A percentile compares a stretch with the other conserved stretches of the same genome.
These are phyloP conservation scores for Exophiala alcalophila DNA, from an alignment of 2,329 filamentous ascomycete genomes.

Conservation along the genomic window DNA sequence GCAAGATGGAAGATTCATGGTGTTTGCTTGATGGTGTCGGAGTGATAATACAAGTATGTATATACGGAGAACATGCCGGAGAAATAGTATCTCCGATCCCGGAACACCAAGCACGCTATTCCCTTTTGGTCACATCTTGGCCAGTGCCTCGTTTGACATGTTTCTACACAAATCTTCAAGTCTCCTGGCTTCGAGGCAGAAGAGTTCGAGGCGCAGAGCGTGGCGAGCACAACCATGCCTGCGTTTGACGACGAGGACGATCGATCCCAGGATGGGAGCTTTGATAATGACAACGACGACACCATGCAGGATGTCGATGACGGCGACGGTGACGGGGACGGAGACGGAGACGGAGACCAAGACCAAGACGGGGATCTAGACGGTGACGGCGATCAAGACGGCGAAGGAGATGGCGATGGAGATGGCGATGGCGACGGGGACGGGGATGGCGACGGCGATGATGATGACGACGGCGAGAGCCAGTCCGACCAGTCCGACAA, in stretches of 20 bases:
- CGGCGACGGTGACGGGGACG: constrained; percentile 41
- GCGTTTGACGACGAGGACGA: constrained; percentile 39
- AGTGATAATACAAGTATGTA: too few relatives aligned
- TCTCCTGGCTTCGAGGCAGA: too few relatives aligned
- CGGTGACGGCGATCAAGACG: constrained; percentile 37
- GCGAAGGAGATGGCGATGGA: constrained; percentile 42
- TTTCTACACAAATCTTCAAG: too few relatives aligned
- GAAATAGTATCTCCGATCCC: too few relatives aligned
- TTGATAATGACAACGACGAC: constrained; percentile 49
- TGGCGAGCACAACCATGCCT: constrained; percentile 35
- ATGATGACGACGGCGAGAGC: constrained; percentile 47
- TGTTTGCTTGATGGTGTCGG: too few relatives aligned
- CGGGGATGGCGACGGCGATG: constrained; percentile 48
- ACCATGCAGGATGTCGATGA: constrained; percentile 39
- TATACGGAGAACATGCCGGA: too few relatives aligned
- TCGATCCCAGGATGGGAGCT: constrained; percentile 47
- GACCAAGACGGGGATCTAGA: constrained; percentile 43
- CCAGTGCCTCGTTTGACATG: too few relatives aligned
- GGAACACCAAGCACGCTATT: too few relatives aligned
- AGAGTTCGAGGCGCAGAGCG: too few relatives aligned
- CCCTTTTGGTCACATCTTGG: too few relatives aligned
- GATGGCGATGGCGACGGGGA: constrained; percentile 45
- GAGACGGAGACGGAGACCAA: constrained; percentile 46
- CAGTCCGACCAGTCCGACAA: constrained; percentile 38
- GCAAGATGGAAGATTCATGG: too few relatives aligned